Evolutionary conservation across 2,329 filamentous ascomycete genomes (phyloP).

Genomic region (Stachybotrys chartarum): DNA sequence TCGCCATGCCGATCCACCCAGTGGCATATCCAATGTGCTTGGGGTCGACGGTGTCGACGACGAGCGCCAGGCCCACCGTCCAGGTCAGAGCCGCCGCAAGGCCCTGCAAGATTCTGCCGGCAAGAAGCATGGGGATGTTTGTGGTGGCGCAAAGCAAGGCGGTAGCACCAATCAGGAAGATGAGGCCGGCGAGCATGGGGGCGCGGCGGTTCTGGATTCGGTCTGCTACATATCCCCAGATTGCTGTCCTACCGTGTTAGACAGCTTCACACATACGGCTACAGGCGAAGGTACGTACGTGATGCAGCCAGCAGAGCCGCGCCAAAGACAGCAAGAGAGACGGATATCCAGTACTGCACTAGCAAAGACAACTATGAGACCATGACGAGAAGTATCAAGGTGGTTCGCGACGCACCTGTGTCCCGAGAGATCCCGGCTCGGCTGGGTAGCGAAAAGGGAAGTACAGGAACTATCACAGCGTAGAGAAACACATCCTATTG

Average conservation of each 20-base stretch:
- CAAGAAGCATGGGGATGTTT: constrained; percentile 22
- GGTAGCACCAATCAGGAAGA: constrained; percentile 20
- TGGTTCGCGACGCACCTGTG: neutral
- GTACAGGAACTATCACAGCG: constrained; percentile 24
- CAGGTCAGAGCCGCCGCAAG: constrained; percentile 25
- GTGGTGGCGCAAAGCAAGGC: constrained; percentile 21
- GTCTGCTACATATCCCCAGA: constrained; percentile 28
- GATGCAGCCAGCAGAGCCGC: constrained; percentile 20
- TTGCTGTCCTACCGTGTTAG: constrained; percentile 11
- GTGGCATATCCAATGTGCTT: constrained; percentile 22
- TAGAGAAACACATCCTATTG: constrained; percentile 26
- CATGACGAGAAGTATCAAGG: neutral
- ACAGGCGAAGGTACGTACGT: constrained; percentile 14
- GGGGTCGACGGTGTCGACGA: constrained; percentile 24
- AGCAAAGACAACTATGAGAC: neutral
- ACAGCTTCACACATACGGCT: neutral
- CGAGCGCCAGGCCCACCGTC: constrained; percentile 27
- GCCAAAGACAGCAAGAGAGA: constrained; percentile 25
- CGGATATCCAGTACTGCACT: constrained; percentile 28
- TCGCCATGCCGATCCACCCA: constrained; percentile 24
- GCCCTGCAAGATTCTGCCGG: constrained; percentile 24
- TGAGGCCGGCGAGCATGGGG: constrained; percentile 24
- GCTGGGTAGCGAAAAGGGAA: constrained; percentile 20
- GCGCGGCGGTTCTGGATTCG: constrained; percentile 21
- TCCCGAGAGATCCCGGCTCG: neutral